Evolutionary conservation across 2,329 filamentous ascomycete genomes (phyloP).

Genomic region (Metarhizium robertsii): DNA sequence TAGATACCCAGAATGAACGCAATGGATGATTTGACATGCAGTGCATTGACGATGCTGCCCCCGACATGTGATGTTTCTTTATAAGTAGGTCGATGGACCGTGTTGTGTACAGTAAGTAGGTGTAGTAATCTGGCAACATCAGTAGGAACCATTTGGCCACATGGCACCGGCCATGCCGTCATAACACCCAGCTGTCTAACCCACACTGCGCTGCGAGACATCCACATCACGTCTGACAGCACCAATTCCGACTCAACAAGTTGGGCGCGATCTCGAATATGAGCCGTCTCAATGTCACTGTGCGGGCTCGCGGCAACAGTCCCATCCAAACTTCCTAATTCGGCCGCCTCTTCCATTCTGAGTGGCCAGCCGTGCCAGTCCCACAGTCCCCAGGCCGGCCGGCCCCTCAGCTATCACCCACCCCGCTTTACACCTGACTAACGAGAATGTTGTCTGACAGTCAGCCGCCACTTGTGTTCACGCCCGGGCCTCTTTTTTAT

Average conservation of each 20-base stretch:
- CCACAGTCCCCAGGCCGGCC: neutral
- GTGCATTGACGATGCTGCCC: neutral
- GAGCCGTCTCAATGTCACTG: too few species aligned
- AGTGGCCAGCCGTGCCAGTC: neutral
- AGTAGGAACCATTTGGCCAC: too few species aligned
- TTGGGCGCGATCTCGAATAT: too few species aligned
- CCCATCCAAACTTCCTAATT: neutral
- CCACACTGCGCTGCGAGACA: too few species aligned
- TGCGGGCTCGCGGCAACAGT: too few species aligned
- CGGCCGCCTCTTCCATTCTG: neutral
- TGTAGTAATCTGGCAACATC: too few species aligned
- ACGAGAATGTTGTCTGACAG: neutral
- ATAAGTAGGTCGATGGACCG: too few species aligned
- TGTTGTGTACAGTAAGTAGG: too few species aligned
- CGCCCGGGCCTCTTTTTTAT: neutral
- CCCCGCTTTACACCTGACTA: neutral
- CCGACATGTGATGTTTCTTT: neutral
- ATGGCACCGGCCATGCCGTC: too few species aligned
- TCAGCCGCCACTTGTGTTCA: neutral
- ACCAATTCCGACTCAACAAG: too few species aligned
- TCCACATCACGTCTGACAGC: too few species aligned
- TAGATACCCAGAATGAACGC: constrained; percentile 5
- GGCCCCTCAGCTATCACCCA: neutral
- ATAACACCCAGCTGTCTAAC: too few species aligned
- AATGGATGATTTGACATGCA: neutral